Evolutionary conservation across 805 yeast species (phyloP), one percentile per base, ranked within the genome.

Genomic region (Grigorovia transvaalensis): DNA sequence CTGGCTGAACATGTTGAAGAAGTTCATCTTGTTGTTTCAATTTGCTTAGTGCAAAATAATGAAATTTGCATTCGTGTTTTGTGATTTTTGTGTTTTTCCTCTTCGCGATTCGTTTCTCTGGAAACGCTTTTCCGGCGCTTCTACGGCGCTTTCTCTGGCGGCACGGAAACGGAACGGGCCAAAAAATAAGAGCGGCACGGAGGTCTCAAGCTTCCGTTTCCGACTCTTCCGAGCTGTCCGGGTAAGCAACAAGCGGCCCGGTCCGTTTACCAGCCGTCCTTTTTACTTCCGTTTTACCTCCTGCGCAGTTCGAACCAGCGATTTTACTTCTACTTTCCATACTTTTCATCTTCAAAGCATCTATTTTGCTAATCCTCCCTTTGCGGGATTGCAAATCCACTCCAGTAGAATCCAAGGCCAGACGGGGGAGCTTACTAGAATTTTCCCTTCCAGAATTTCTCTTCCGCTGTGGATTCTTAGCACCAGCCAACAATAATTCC

Each of bases 1-100:
- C 20, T 23, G 19, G 35, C 35, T 44, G 44, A 49, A 49, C 47
- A 43, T 44, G 38, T 54, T 51, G 33, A 56, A 56, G 29, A 56
- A 55, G 29, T 56, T 54, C 57, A 54, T 54, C 30, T 13, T 38
- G 42, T 20, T 18, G 27, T 20, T 20, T 18, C 45, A 11, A 9
- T 15, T 33, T 23, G 27, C 27, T 23, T 23, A 23, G 6, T 23
- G 27, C 27, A 23, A 23, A 33, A 11, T 13, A 33, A 33, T 13
- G 15, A 33, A 33, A n/a, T 38, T 38, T 38, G 17, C 12, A n/a
- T 38, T 38, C 15, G 17, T 12, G 15, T 38, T 38, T 38, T n/a
- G 17, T 23, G 27, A 23, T 23, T 23, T 23, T 23, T 23, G 3
- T 3, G 3, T 38, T 38, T 38, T 38, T 38, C 15, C 9, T 33